phyloP scores from a whole-genome alignment of 2,329 filamentous ascomycete species.

The Didymella sp. region DNA sequence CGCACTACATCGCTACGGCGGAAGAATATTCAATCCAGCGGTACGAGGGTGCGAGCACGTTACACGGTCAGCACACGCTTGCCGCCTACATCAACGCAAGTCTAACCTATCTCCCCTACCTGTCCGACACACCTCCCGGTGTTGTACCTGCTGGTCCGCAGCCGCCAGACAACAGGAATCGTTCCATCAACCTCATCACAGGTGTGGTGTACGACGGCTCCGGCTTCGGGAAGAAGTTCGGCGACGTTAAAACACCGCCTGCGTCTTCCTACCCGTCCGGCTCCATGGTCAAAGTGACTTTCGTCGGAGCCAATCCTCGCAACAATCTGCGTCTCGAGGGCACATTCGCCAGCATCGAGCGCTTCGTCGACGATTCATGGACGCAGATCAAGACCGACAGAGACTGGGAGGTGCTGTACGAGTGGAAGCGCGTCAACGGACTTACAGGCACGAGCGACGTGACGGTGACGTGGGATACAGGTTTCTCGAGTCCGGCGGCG shows the following conservation, averaged over 20 bases:
- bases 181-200: conserved; percentile 80
- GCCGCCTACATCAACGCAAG: conserved; percentile 89
- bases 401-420: conserved; percentile 84
- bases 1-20: conserved; percentile 78
- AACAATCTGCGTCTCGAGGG: conserved; percentile 82
- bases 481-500: conserved; percentile 51
- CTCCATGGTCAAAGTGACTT: conserved; percentile 68
- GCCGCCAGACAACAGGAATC: conserved; percentile 79
- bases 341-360: conserved; percentile 81
- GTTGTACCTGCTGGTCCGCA: conserved; percentile 60
- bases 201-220: conserved; percentile 77
- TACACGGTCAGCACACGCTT: conserved; percentile 83
- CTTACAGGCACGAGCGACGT: conserved; percentile 79
- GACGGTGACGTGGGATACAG: conserved; percentile 78
- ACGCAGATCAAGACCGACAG: conserved; percentile 70
- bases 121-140: conserved; percentile 55
- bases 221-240: conserved; percentile 72
- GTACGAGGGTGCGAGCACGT: conserved; percentile 93
- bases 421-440: conserved; percentile 76
- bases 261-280: conserved; percentile 67
- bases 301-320: conserved; percentile 87
- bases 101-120: conserved; percentile 71
- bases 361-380: conserved; percentile 65
- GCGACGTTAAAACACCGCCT: conserved; percentile 65
- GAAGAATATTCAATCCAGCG: conserved; percentile 86